These are phyloP conservation scores for Nyssa sinensis DNA, from an alignment of 148 eudicot species.

Conservation along the genomic window DNA sequence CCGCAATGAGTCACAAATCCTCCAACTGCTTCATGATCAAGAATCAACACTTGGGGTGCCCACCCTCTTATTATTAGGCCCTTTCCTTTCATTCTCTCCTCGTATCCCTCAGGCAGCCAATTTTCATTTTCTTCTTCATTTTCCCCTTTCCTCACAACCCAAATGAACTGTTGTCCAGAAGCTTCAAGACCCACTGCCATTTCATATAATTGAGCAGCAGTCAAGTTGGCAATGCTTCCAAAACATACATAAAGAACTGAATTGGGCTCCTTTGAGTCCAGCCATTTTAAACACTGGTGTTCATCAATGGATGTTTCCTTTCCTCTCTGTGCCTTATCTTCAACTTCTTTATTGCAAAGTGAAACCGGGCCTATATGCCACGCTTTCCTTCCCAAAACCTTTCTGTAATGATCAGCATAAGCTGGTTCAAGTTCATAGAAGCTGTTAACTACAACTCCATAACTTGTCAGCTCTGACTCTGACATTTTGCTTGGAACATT, in stretches of 20 bases:
- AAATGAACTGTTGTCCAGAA: conserved; percentile 23
- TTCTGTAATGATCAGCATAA: conserved; percentile 19
- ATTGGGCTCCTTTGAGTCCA: conserved; percentile 21
- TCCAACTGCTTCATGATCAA: conserved; percentile 18
- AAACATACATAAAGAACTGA: conserved; percentile 26
- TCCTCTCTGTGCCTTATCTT: conserved; percentile 9
- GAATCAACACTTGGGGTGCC: conserved; percentile 23
- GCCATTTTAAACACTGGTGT: conserved; percentile 19
- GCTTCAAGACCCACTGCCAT: conserved; percentile 25
- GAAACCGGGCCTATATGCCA: conserved; percentile 43
- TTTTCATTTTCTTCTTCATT: neutral
- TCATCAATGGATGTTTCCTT: conserved; percentile 12
- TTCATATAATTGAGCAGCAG: conserved; percentile 16
- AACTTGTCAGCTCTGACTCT: too few species aligned
- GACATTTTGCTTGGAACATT: too few species aligned
- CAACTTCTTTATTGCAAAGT: conserved; percentile 10
- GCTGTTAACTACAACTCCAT: too few species aligned
- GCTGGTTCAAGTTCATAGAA: conserved; percentile 32
- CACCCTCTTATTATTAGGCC: conserved; percentile 27
- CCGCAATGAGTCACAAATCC: conserved; percentile 30
- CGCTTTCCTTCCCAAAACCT: conserved; percentile 12
- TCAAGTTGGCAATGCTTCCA: conserved; percentile 13
- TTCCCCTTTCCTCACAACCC: conserved; percentile 26
- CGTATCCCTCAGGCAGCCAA: conserved; percentile 19
- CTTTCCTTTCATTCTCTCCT: conserved; percentile 12